Evolutionary conservation across 2,329 filamentous ascomycete genomes (phyloP), one percentile per base, ranked within the genome.

Genomic region (Penicillium sp.): DNA sequence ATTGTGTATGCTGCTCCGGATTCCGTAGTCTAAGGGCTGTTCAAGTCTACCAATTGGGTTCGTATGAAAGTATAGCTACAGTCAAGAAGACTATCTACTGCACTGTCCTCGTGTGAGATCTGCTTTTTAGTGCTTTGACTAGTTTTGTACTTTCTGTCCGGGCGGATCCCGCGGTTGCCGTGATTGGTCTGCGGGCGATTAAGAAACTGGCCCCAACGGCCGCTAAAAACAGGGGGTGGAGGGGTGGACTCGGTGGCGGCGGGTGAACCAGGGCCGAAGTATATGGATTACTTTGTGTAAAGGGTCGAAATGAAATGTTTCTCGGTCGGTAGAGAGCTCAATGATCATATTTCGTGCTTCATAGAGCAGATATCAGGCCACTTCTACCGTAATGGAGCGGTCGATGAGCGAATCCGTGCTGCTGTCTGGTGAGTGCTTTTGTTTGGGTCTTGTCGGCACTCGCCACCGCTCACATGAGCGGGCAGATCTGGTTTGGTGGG

Each of bases 151-250:
- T 31, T 31, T 31, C 8, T 31, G 7, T 31, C 43, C 22, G 14
- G 41, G 42, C 41, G 55, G 47, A 54, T 48, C 11, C 10, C 35
- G 38, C 3, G 22, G 8, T 22, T 14, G 2, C 10, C 14, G 12
- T 66, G 57, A 65, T 67, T 67, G 65, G 65, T 2, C 12, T 8
- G 42, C 5, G 3, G 5, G 5, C 15, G 41, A 58, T 59, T 66
- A 63, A 66, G 52, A 58, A 61, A 58, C 35, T 45, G 43, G 25
- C 34, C 55, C 15, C 31, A 60, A 52, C 61, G 52, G 57, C 56
- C 62, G 54, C 61, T 63, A 61, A 49, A n/a, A 4, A 35, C 31
- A 20, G 28, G 47, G 42, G 42, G 42, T 45, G 42, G 31, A 31
- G 25, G 22, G 22, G 22, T 22, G 22, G 22, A 22, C 28, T 31